Evolutionary conservation across 2,329 filamentous ascomycete genomes (phyloP).

Genomic region (Coleophoma cylindrospora): DNA sequence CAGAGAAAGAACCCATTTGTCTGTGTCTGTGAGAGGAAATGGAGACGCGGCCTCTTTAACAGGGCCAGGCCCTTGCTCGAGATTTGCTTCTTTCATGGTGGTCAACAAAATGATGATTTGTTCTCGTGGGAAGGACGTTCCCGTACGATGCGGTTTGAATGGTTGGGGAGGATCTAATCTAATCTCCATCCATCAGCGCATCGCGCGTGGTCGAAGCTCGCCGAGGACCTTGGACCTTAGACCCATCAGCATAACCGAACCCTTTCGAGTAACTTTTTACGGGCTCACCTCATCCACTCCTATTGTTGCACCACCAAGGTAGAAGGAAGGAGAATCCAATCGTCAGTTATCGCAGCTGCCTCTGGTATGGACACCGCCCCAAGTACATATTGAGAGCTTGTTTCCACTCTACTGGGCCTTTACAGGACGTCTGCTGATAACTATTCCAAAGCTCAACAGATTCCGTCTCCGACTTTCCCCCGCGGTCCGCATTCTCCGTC

Average conservation of each 20-base stretch:
- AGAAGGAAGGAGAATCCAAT: too few species aligned
- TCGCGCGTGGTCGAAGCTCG: neutral
- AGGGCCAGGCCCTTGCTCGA: neutral
- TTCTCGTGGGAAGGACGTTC: neutral
- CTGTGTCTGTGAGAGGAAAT: constrained; percentile 55
- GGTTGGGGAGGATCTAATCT: constrained; percentile 2
- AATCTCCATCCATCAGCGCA: neutral
- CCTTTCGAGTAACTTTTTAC: neutral
- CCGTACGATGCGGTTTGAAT: neutral
- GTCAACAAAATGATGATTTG: neutral
- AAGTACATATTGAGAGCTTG: too few species aligned
- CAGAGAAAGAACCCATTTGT: constrained; percentile 52
- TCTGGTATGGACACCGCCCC: too few species aligned
- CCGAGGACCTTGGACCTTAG: neutral
- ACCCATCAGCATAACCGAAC: neutral
- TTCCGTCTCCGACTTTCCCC: constrained; percentile 4
- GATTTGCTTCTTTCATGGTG: neutral
- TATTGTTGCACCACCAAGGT: neutral
- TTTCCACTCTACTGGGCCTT: too few species aligned
- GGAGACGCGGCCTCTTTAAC: constrained; percentile 27
- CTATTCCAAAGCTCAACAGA: constrained; percentile 1
- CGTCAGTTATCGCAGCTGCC: too few species aligned
- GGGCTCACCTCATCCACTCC: neutral
- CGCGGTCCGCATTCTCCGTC: neutral
- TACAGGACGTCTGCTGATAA: too few species aligned